Base-by-base conservation (phyloP, 768 basidiomycete species). In the Boletus huronensis region DNA sequence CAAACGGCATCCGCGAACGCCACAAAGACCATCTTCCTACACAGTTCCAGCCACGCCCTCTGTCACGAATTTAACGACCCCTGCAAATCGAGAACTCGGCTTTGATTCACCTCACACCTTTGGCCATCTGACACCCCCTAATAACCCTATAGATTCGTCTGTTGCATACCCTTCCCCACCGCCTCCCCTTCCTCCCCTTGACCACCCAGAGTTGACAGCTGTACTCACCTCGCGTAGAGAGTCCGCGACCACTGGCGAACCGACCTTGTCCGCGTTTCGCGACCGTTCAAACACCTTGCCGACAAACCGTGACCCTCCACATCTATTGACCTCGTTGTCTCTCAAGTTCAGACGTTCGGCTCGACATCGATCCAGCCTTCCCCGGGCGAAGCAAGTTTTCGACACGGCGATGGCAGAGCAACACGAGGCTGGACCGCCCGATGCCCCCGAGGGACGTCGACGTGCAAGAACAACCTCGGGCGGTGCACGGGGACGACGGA, bases 121-220 rank as follows among this genome's bases (percentile, higher is more conserved):
- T 55, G 77, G 77, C 9, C 54, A 69, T 32, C 70, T 69, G 7
- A 74, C 76, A 19, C 75, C 74, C 3, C 62, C 47, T 57, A 58
- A 60, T 47, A 62, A 60, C 32, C 45, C 54, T 47, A 54, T 59
- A 19, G 59, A 55, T 36, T 59, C 52, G 56, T 58, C 61, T 34
- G 57, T 58, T 65, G 67, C 60, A 64, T 50, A 45, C 68, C 59
- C 58, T 69, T 73, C 75, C 19, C 64, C 72, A 29, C 75, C 70
- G 5, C 83, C 83, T 9, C 82, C 83, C 14, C 62, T 85, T 34
- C 82, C 83, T n/a, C 74, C 80, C 16, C 74, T 83, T 28, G 69
- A 77, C 50, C 84, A 73, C 55, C 73, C 74, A 28, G 67, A 68
- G 35, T 49, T 73, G 40, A 45, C 64, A 3, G 55, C 63, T 9